A percentile compares a stretch with the other conserved stretches of the same genome.
Conservation (phyloP, 1,284 basidiomycete genomes). For the Irpex lacteus region DNA sequence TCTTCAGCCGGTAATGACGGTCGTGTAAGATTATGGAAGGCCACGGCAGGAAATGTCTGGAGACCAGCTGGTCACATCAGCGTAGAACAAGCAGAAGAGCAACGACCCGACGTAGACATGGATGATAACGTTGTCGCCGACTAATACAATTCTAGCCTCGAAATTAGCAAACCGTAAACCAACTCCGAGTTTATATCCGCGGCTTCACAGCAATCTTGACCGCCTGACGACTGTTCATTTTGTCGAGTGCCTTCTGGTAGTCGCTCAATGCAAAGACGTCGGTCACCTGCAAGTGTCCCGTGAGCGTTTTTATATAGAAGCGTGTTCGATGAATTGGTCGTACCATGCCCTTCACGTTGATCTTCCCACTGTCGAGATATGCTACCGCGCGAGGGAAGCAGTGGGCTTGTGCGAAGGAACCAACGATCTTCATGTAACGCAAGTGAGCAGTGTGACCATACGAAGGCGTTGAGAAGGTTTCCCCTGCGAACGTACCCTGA, state of each 20-base stretch:
- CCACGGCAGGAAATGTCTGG: constrained; percentile 73
- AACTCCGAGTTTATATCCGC: neutral
- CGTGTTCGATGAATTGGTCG: constrained; percentile 3
- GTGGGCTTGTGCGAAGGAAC: constrained; percentile 81
- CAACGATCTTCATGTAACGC: constrained; percentile 58
- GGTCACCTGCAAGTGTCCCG: constrained; percentile 46
- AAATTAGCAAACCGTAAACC: too few relatives aligned
- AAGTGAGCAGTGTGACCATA: neutral
- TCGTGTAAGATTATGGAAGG: constrained; percentile 86
- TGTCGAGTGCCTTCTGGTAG: constrained; percentile 80
- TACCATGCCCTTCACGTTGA: constrained; percentile 82
- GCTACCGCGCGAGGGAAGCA: constrained; percentile 87
- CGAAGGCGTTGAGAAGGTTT: neutral
- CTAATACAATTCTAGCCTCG: neutral
- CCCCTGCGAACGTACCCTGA: constrained; percentile 49
- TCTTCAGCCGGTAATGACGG: constrained; percentile 91
- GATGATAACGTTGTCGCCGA: constrained; percentile 30
- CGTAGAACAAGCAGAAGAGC: constrained; percentile 69
- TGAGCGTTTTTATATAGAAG: neutral
- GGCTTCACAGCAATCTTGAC: constrained; percentile 69
- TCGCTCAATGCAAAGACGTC: constrained; percentile 75
- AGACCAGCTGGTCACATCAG: constrained; percentile 73
- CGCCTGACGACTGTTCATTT: constrained; percentile 73
- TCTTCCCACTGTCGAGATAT: constrained; percentile 84
- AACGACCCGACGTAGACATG: constrained; percentile 40